These are phyloP conservation scores for Protea cynaroides DNA, from an alignment of 164 flowering plant species.

Conservation along the genomic window DNA sequence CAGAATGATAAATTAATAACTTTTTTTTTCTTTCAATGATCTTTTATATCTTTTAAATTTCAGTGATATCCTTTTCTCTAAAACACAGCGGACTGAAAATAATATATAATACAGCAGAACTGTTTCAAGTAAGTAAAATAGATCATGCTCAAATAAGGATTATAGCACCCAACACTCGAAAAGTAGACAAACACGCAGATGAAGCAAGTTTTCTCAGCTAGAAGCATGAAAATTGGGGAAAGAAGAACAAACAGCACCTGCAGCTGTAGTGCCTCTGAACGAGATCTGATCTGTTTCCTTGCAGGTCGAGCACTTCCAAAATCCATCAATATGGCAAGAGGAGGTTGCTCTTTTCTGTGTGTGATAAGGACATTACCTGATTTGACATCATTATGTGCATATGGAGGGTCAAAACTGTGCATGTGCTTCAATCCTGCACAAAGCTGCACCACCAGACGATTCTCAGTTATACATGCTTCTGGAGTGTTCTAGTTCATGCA, in stretches of 20 bases:
- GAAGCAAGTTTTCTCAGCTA: no score
- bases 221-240: background rate
- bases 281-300: constrained; percentile 73
- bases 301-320: constrained; percentile 98
- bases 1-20: no score
- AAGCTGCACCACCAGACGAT: constrained; percentile 44
- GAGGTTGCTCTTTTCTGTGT: constrained; percentile 74
- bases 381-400: constrained; percentile 97
- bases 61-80: no score
- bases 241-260: constrained; percentile 49
- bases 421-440: constrained; percentile 97
- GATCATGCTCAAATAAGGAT: background rate
- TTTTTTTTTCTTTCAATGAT: no score
- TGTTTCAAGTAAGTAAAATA: no score
- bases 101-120: no score
- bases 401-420: constrained; percentile 89
- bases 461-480: background rate
- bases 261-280: constrained; percentile 80
- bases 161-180: background rate
- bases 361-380: constrained; percentile 94
- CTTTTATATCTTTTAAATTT: no score
- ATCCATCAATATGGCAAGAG: constrained; percentile 91
- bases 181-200: no score
- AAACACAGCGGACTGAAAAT: no score
- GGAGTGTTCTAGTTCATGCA: no score